Percentiles rank a stretch among this genome's conserved stretches.
These are phyloP conservation scores for Gelatoporia subvermispora DNA, from an alignment of 768 basidiomycete species.

Conservation along the genomic window DNA sequence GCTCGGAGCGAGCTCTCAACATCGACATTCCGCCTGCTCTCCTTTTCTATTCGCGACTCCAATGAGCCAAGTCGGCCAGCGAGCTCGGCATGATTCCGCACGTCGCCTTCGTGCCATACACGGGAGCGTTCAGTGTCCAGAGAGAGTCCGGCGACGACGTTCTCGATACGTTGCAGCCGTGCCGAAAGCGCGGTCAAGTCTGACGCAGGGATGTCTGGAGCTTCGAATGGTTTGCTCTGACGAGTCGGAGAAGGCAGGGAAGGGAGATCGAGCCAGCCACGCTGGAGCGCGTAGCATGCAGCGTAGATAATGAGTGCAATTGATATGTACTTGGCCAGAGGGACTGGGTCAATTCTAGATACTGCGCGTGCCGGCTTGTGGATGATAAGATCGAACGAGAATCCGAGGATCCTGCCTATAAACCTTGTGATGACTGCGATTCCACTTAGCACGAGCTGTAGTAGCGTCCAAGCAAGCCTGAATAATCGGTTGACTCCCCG, in stretches of 20 bases:
- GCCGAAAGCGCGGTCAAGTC: conserved; percentile 61
- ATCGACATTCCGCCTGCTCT: conserved; percentile 43
- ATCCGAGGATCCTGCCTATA: conserved; percentile 40
- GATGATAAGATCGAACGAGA: conserved; percentile 42
- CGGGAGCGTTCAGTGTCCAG: conserved; percentile 48
- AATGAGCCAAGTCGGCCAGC: conserved; percentile 49
- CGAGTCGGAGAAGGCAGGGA: conserved; percentile 22
- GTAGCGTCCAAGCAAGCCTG: conserved; percentile 13
- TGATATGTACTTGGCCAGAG: conserved; percentile 38
- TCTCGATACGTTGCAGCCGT: conserved; percentile 61
- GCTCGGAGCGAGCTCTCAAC: conserved; percentile 43
- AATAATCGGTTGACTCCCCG: conserved; percentile 35
- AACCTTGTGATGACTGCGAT: conserved; percentile 15
- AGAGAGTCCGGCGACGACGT: conserved; percentile 54
- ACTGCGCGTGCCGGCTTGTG: conserved; percentile 43
- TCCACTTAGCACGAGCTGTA: conserved; percentile 14
- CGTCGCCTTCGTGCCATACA: conserved; percentile 48
- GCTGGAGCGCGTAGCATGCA: conserved; percentile 39
- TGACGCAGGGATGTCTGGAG: conserved; percentile 57
- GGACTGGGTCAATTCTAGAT: conserved; percentile 26
- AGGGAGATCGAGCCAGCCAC: conserved; percentile 21
- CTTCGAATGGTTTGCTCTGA: conserved; percentile 31
- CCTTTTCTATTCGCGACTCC: conserved; percentile 49
- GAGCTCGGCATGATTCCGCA: conserved; percentile 47
- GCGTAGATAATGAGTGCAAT: conserved; percentile 40